Conservation (phyloP, 225 moss, liverwort and hornwort species). For the Thuidium tamariscinum region DNA sequence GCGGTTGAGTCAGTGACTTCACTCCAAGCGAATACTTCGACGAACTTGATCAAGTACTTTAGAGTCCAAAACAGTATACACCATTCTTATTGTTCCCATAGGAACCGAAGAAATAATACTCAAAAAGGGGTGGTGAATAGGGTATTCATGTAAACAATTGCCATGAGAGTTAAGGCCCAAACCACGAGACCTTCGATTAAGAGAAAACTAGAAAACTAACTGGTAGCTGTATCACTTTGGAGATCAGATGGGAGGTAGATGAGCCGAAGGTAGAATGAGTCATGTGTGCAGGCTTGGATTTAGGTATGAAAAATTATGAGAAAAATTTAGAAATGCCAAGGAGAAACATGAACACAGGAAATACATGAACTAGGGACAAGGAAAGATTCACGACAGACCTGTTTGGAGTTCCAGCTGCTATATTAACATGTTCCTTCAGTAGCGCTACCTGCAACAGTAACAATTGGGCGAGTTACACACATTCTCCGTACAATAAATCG, state of each 20-base stretch:
- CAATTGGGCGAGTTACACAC: neutral
- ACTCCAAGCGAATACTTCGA: neutral
- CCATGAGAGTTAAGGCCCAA: neutral
- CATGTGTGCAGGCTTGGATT: neutral
- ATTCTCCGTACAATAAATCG: neutral
- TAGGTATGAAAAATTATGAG: neutral
- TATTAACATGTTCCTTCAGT: constrained; percentile 48
- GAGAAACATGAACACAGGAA: neutral
- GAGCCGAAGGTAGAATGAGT: neutral
- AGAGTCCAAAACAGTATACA: neutral
- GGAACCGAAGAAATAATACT: neutral
- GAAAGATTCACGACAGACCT: constrained; percentile 22
- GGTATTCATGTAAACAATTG: neutral
- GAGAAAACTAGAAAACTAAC: neutral
- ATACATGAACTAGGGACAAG: neutral
- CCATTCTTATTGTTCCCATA: neutral
- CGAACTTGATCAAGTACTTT: neutral
- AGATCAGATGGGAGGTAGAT: neutral
- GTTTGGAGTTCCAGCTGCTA: constrained; percentile 82
- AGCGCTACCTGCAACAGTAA: constrained; percentile 31
- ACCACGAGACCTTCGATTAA: neutral
- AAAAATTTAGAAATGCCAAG: neutral
- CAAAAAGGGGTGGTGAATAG: too few relatives aligned
- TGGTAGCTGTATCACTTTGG: neutral
- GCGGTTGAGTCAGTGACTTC: neutral